Conservation (phyloP, 352 stramenopile species). For the Pythium plurisporium region DNA sequence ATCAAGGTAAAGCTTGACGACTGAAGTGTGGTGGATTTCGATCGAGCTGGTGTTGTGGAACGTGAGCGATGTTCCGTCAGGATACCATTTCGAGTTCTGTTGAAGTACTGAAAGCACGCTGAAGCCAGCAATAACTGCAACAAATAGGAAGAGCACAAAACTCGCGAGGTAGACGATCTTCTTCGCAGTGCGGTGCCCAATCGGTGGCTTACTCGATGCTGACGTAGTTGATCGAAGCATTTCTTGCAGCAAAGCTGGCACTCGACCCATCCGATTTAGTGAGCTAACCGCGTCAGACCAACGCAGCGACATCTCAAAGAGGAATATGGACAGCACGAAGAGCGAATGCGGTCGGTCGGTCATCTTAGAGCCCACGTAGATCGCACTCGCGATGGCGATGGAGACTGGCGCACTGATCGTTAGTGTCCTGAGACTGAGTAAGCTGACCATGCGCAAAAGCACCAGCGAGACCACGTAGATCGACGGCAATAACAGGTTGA, state of each 20-base stretch:
- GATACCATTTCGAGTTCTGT: constrained; percentile 68
- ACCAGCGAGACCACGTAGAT: constrained; percentile 87
- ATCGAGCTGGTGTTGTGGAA: constrained; percentile 59
- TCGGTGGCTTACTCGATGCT: constrained; percentile 33
- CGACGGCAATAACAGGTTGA: constrained; percentile 80
- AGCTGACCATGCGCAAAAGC: constrained; percentile 60
- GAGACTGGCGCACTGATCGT: constrained; percentile 51
- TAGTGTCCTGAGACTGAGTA: constrained; percentile 46
- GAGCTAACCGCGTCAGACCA: constrained; percentile 45
- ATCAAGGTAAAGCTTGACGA: constrained; percentile 78
- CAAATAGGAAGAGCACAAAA: constrained; percentile 62
- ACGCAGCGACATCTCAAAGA: constrained; percentile 66
- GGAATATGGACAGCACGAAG: constrained; percentile 66
- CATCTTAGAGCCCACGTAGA: constrained; percentile 71
- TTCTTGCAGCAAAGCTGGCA: constrained; percentile 49
- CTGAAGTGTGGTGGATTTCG: constrained; percentile 81
- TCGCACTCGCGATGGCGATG: constrained; percentile 36
- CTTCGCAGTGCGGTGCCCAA: constrained; percentile 53
- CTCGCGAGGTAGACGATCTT: constrained; percentile 60
- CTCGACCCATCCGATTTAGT: constrained; percentile 40
- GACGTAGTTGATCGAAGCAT: constrained; percentile 56
- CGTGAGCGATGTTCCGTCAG: constrained; percentile 62
- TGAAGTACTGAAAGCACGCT: constrained; percentile 73
- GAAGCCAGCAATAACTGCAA: constrained; percentile 68
- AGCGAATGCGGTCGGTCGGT: constrained; percentile 74